Conservation (phyloP, 768 basidiomycete genomes). For the Exidia glandulosa region DNA sequence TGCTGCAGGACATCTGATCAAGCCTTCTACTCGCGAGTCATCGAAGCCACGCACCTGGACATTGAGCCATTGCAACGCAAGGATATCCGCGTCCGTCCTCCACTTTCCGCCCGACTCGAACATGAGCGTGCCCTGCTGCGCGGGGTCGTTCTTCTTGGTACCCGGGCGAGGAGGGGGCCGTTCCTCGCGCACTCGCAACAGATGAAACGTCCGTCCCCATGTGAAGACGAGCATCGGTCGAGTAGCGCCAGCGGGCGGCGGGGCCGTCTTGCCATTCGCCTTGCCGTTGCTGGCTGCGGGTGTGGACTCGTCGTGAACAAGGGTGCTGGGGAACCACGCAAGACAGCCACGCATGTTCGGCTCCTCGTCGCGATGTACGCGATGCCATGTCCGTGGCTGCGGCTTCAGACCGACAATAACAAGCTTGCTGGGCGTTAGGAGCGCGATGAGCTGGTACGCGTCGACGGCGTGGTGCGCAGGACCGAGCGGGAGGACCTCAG, state of each 20-base stretch:
- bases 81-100: conserved; percentile 48
- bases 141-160: conserved; percentile 40
- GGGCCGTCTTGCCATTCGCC: conserved; percentile 15
- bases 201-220: conserved; percentile 61
- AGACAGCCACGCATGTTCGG: conserved; percentile 49
- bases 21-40: background rate
- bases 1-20: conserved; percentile 34
- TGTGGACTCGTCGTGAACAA: conserved; percentile 7
- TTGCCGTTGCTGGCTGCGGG: background rate
- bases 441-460: conserved; percentile 63
- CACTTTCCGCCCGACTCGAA: conserved; percentile 53
- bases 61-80: conserved; percentile 83
- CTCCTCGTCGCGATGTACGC: conserved; percentile 45
- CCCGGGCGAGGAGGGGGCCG: conserved; percentile 28
- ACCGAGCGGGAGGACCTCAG: conserved; percentile 75
- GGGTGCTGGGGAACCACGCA: conserved; percentile 73
- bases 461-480: conserved; percentile 66
- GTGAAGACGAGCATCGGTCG: conserved; percentile 70
- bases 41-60: conserved; percentile 55
- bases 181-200: conserved; percentile 59
- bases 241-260: conserved; percentile 16
- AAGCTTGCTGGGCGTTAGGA: conserved; percentile 83
- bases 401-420: conserved; percentile 92
- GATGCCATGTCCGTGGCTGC: conserved; percentile 85
- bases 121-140: conserved; percentile 47